Base-by-base conservation (phyloP, 176 grass and related monocot genomes). In the Hordeum marinum region DNA sequence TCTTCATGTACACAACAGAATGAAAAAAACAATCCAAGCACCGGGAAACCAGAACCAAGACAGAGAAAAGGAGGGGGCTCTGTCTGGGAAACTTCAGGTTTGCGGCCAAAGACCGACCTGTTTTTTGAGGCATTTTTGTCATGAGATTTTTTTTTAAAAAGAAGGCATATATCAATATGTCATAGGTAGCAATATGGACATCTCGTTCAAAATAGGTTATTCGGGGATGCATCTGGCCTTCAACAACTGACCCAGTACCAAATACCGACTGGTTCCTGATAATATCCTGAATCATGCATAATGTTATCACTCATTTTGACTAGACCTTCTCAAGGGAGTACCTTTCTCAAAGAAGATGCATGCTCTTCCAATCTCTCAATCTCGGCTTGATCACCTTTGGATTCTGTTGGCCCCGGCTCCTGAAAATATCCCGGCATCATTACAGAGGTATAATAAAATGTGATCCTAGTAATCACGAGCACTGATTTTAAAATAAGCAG, bases 271-370 rank as follows among this genome's bases (percentile, higher is more conserved):
- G 11, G 36, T 63, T 83, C 55, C 20, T 32, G 25, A 62, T 12
- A 75, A 23, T 46, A 75, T 35, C 26, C 69, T 75, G 69, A 83
- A 23, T 72, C 39, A n/a, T 73, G 25, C 55, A 63, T 74, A 83
- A 70, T 39, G 40, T 17, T 9, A 36, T 68, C 37, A 76, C 27
- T 37, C 60, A 66, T 74, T 66, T 32, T 68, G 11, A 79, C 4
- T 71, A 75, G 7, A 92, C 20, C 62, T 77, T 35, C 64, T 52
- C 46, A 76, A 60, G 66, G 1, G 27, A 85, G 45, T 76, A 99
- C 96, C 93, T 92, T 99, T 96, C 91, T 94, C 41, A 99, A 84
- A 83, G 94, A 67, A 82, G 91, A 80, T 46, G 94, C 94, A 78
- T 76, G 86, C 17, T 90, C 91, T 88, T 99, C 94, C 88, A 99